These are phyloP conservation scores for Malus sylvestris DNA, from an alignment of 306 rosid species.

Conservation along the genomic window DNA sequence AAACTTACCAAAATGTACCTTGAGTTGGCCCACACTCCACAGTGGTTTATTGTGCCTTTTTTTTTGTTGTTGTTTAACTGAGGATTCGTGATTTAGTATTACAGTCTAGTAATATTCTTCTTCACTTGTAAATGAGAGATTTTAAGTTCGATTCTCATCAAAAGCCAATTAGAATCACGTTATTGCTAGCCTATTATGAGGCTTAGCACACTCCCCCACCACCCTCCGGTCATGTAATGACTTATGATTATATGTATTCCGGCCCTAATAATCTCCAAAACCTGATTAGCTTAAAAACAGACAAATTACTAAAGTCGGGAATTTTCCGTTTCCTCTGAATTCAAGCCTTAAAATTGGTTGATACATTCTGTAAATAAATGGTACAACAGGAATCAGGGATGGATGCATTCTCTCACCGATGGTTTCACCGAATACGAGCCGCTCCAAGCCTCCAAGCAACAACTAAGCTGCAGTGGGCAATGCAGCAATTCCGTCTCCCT, in stretches of 20 bases:
- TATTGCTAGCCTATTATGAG: too few relatives aligned
- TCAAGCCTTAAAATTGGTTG: neutral
- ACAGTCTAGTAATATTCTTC: fast-evolving
- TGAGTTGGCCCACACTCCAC: neutral
- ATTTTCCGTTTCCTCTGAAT: too few relatives aligned
- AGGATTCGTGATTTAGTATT: too few relatives aligned
- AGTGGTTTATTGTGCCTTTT: neutral
- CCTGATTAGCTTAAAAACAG: too few relatives aligned
- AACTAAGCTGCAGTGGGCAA: neutral
- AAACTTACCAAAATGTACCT: neutral
- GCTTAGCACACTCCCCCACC: fast-evolving
- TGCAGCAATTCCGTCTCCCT: neutral
- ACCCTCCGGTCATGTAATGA: too few relatives aligned
- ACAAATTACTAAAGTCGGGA: too few relatives aligned
- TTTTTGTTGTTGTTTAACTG: too few relatives aligned
- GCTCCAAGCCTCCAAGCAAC: neutral
- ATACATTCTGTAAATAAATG: neutral
- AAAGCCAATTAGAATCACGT: fast-evolving
- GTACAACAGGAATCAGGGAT: neutral
- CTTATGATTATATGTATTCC: too few relatives aligned
- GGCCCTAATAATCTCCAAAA: too few relatives aligned
- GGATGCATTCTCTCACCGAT: neutral
- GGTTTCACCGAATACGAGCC: neutral
- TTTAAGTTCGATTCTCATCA: fast-evolving
- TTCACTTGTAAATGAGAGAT: too few relatives aligned